Evolutionary conservation across 2,329 filamentous ascomycete genomes (phyloP).

Genomic region (Aspergillus transmontanensis): DNA sequence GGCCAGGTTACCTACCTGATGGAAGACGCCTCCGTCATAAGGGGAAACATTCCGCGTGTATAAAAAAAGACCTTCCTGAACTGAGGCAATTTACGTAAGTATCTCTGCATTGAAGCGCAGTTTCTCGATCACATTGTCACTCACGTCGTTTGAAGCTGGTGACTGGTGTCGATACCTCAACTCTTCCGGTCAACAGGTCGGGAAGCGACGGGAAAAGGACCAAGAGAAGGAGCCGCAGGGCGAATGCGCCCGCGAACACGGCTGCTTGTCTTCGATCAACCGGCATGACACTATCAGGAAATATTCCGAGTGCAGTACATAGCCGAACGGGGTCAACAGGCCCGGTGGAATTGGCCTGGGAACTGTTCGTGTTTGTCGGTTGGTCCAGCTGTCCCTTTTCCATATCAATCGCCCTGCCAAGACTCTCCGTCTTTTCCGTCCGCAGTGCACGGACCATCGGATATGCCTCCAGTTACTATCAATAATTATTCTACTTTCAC

Average conservation of each 20-base stretch:
- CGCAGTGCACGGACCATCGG: conserved; percentile 36
- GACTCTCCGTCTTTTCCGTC: conserved; percentile 27
- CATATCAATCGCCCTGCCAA: conserved; percentile 20
- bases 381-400: conserved; percentile 22
- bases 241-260: conserved; percentile 75
- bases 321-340: conserved; percentile 1
- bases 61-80: conserved; percentile 94
- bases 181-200: conserved; percentile 81
- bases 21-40: conserved; percentile 87
- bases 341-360: conserved; percentile 5
- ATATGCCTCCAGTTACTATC: too few species aligned
- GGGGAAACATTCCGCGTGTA: conserved; percentile 96
- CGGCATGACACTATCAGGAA: conserved; percentile 44
- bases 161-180: conserved; percentile 95
- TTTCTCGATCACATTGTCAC: conserved; percentile 33
- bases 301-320: conserved; percentile 7
- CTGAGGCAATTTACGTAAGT: conserved; percentile 47
- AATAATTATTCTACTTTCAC: not conserved
- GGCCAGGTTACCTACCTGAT: conserved; percentile 54
- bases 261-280: conserved; percentile 62
- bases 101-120: not conserved
- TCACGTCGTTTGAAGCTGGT: conserved; percentile 96
- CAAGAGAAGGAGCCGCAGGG: conserved; percentile 78
- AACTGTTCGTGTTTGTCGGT: not conserved
- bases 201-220: conserved; percentile 80